Conservation (phyloP, 495 filamentous ascomycete genomes). For the Aspergillus incahuasiensis region DNA sequence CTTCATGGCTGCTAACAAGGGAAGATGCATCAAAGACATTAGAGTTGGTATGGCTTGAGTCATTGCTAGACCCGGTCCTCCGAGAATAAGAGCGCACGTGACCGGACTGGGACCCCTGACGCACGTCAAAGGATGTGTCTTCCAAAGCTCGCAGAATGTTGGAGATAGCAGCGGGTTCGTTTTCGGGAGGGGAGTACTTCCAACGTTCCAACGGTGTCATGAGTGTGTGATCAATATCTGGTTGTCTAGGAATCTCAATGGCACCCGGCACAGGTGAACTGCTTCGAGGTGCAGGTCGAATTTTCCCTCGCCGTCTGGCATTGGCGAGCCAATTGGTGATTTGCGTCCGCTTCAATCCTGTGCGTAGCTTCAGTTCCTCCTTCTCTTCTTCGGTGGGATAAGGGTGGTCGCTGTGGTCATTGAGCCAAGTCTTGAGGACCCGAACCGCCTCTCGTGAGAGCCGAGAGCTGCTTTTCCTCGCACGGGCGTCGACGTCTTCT, state of each 20-base stretch:
- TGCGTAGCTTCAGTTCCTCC: constrained; percentile 63
- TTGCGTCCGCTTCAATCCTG: constrained; percentile 69
- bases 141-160: constrained; percentile 76
- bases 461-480: constrained; percentile 54
- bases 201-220: constrained; percentile 84
- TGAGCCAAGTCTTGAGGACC: constrained; percentile 73
- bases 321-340: constrained; percentile 88
- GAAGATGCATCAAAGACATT: constrained; percentile 63
- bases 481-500: constrained; percentile 39
- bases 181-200: constrained; percentile 79
- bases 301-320: constrained; percentile 71
- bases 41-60: constrained; percentile 60
- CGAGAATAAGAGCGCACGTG: constrained; percentile 45
- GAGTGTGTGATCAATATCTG: constrained; percentile 45
- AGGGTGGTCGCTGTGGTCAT: constrained; percentile 66
- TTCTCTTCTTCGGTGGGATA: constrained; percentile 82
- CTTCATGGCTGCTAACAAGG: constrained; percentile 61
- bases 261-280: constrained; percentile 56
- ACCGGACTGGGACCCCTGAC: constrained; percentile 38
- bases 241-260: constrained; percentile 61
- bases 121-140: constrained; percentile 51
- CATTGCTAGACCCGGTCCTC: constrained; percentile 56
- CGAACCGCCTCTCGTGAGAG: constrained; percentile 70
- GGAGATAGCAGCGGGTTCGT: constrained; percentile 76
- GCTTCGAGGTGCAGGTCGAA: constrained; percentile 53